A percentile compares a stretch with the other conserved stretches of the same genome.
These are phyloP conservation scores for Taphrina communis DNA, from an alignment of 1,139 yeast genomes.

Conservation along the genomic window DNA sequence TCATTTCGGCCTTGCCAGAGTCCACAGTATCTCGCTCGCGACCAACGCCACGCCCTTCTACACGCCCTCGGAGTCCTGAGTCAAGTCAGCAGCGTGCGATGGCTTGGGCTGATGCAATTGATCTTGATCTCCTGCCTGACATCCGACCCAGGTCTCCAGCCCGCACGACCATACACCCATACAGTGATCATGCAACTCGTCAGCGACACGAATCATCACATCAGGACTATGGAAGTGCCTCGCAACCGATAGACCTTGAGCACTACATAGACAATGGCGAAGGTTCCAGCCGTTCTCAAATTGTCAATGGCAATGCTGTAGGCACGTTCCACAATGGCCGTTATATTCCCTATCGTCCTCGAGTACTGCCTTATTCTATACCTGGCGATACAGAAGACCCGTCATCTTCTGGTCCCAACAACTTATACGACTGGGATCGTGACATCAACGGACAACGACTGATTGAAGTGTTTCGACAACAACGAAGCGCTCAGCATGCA, in stretches of 20 bases:
- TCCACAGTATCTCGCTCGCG: background rate
- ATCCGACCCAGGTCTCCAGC: constrained; percentile 9
- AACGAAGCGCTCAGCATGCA: constrained; percentile 15
- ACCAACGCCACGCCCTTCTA: background rate
- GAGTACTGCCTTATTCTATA: background rate
- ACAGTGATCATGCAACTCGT: background rate
- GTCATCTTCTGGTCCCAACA: background rate
- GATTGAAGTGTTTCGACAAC: constrained; percentile 10
- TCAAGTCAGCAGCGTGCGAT: background rate
- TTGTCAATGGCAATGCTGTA: constrained; percentile 19
- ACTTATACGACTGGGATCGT: constrained; percentile 17
- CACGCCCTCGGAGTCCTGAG: background rate
- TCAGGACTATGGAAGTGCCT: constrained; percentile 1
- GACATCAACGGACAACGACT: background rate
- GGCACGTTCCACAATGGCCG: constrained; percentile 13
- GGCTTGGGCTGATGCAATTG: background rate
- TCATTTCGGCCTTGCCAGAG: constrained; percentile 13
- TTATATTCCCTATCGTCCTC: constrained; percentile 11
- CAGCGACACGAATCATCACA: background rate
- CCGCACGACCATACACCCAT: background rate
- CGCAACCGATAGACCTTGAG: constrained; percentile 18
- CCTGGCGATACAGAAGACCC: background rate
- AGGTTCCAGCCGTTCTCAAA: constrained; percentile 12
- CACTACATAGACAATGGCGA: background rate
- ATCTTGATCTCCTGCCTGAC: constrained; percentile 20